phyloP scores from a whole-genome alignment of 2,329 filamentous ascomycete genomes.

The Fusarium euwallaceae region DNA sequence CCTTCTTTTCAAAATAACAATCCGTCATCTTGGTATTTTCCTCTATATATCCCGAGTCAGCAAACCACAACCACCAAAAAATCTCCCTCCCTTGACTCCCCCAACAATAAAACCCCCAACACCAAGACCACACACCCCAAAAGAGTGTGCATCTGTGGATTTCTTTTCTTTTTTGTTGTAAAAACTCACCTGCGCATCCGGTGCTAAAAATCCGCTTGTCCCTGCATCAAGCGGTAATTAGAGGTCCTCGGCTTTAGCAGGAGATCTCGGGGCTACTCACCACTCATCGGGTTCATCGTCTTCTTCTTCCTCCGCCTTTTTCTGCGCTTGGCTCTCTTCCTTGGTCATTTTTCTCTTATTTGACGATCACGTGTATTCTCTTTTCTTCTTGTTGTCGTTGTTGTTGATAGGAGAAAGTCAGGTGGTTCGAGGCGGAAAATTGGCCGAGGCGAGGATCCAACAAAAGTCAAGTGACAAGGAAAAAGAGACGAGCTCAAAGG shows the following conservation, averaged over 20 bases:
- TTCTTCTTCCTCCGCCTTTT: slow-evolving; percentile 54
- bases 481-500: background rate
- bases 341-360: slow-evolving; percentile 62
- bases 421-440: slow-evolving; percentile 45
- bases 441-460: slow-evolving; percentile 35
- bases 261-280: slow-evolving; percentile 64
- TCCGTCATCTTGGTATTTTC: slow-evolving; percentile 94
- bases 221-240: slow-evolving; percentile 65
- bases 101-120: slow-evolving; percentile 26
- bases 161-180: background rate
- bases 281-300: slow-evolving; percentile 94
- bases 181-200: slow-evolving; percentile 81
- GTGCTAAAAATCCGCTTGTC: slow-evolving; percentile 98
- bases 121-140: background rate
- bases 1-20: slow-evolving; percentile 95
- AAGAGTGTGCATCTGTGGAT: background rate
- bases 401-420: slow-evolving; percentile 24
- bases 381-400: background rate
- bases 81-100: background rate
- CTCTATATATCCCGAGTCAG: slow-evolving; percentile 62
- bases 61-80: background rate
- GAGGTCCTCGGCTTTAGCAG: slow-evolving; percentile 44
- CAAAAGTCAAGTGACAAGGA: slow-evolving; percentile 44
- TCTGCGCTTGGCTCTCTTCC: slow-evolving; percentile 59
- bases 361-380: background rate